Evolutionary conservation across 345 rosid species (phyloP).

Genomic region (Tarenaya hassleriana): DNA sequence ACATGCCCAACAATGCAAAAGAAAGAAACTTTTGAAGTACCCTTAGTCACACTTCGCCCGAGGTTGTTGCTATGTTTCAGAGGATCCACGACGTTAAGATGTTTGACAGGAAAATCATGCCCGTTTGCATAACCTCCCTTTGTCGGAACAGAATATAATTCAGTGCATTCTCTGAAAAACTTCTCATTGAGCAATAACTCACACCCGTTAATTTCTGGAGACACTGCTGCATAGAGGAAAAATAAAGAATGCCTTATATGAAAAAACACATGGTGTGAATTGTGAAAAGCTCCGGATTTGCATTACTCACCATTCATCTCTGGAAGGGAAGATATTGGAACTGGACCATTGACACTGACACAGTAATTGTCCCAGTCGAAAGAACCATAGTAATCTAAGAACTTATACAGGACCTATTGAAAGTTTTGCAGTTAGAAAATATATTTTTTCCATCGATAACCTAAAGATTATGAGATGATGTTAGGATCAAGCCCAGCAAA

Average conservation of each 20-base stretch:
- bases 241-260: neutral
- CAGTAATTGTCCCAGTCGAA: slow-evolving; percentile 73
- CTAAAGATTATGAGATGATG: too few relatives aligned
- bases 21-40: slow-evolving; percentile 41
- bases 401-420: slow-evolving; percentile 55
- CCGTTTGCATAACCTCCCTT: slow-evolving; percentile 27
- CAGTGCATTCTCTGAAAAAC: slow-evolving; percentile 44
- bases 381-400: slow-evolving; percentile 63
- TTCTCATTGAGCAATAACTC: slow-evolving; percentile 42
- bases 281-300: neutral
- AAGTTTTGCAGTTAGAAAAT: neutral
- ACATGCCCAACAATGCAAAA: too few relatives aligned
- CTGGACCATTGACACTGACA: slow-evolving; percentile 53
- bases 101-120: slow-evolving; percentile 44
- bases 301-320: slow-evolving; percentile 41
- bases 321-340: slow-evolving; percentile 49
- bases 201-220: slow-evolving; percentile 23
- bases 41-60: slow-evolving; percentile 82
- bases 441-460: neutral
- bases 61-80: slow-evolving; percentile 71
- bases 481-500: neutral
- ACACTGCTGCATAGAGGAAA: slow-evolving; percentile 29
- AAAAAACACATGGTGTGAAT: neutral
- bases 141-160: slow-evolving; percentile 35
- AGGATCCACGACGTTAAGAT: slow-evolving; percentile 80